These are phyloP conservation scores for Epichloe hybrida DNA, from an alignment of 2,329 filamentous ascomycete genomes.

Conservation along the genomic window DNA sequence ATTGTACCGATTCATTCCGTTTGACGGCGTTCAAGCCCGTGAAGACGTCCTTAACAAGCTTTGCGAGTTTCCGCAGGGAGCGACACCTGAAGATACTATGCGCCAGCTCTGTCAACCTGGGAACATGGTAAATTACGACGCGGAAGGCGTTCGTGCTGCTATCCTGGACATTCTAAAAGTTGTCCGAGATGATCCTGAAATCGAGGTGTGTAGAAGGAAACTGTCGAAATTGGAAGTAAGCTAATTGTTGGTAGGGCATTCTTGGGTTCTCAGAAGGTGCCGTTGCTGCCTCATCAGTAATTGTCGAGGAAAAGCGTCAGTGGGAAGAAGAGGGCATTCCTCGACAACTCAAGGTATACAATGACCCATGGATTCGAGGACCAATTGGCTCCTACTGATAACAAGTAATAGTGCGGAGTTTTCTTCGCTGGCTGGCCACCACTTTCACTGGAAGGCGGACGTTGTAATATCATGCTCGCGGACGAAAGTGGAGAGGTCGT, in stretches of 20 bases:
- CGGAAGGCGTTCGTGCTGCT: constrained; percentile 6
- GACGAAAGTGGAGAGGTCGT: no score
- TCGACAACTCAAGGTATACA: no score
- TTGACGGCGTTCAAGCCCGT: constrained; percentile 26
- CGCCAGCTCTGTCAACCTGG: constrained; percentile 28
- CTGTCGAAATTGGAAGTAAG: background rate
- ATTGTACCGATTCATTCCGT: constrained; percentile 41
- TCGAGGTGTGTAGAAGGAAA: constrained; percentile 11
- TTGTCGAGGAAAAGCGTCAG: no score
- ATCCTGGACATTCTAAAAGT: constrained; percentile 27
- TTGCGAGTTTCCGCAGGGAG: constrained; percentile 38
- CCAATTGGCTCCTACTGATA: no score
- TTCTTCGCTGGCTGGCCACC: no score
- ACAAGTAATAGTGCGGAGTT: no score
- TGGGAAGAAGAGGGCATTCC: no score
- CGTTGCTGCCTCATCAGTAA: no score
- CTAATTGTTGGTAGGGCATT: constrained; percentile 26
- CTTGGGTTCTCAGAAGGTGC: constrained; percentile 23
- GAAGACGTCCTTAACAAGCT: constrained; percentile 37
- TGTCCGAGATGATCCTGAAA: constrained; percentile 17
- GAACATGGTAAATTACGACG: background rate
- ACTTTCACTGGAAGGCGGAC: no score
- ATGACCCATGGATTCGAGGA: no score
- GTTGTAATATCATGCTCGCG: no score
- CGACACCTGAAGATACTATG: constrained; percentile 42